Evolutionary conservation across 768 basidiomycete genomes (phyloP).

Genomic region (Cubamyces sp.): DNA sequence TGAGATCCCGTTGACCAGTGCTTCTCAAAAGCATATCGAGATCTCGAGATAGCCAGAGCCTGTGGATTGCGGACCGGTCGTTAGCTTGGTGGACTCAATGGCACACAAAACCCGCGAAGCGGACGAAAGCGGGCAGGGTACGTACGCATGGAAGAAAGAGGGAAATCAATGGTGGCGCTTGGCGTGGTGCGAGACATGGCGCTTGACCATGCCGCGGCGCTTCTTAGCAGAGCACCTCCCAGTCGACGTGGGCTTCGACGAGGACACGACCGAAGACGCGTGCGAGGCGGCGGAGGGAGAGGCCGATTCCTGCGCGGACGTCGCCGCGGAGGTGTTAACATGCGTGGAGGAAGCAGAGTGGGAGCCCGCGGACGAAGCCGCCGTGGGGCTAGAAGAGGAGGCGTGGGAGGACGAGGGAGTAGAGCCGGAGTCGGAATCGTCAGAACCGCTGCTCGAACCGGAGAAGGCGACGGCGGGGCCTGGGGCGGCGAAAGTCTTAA

Average conservation of each 20-base stretch:
- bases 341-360: conserved; percentile 18
- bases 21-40: conserved; percentile 34
- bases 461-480: conserved; percentile 30
- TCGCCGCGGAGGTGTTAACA: conserved; percentile 9
- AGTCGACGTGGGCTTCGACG: conserved; percentile 24
- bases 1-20: conserved; percentile 28
- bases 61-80: background rate
- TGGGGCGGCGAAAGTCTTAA: conserved; percentile 30
- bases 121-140: conserved; percentile 1
- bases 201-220: conserved; percentile 28
- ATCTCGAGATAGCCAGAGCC: conserved; percentile 26
- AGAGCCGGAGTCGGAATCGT: conserved; percentile 13
- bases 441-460: conserved; percentile 19
- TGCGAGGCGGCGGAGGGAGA: background rate
- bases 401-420: conserved; percentile 11
- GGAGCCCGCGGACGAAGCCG: conserved; percentile 13
- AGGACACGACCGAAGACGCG: conserved; percentile 16
- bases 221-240: conserved; percentile 23
- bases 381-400: conserved; percentile 15
- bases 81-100: background rate
- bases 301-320: conserved; percentile 7
- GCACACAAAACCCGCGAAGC: background rate
- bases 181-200: conserved; percentile 26
- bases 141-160: conserved; percentile 16
- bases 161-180: conserved; percentile 32